Evolutionary conservation across 345 rosid species (phyloP), one percentile per base, ranked within the genome.

Genomic region (Eucalyptus curtisii): DNA sequence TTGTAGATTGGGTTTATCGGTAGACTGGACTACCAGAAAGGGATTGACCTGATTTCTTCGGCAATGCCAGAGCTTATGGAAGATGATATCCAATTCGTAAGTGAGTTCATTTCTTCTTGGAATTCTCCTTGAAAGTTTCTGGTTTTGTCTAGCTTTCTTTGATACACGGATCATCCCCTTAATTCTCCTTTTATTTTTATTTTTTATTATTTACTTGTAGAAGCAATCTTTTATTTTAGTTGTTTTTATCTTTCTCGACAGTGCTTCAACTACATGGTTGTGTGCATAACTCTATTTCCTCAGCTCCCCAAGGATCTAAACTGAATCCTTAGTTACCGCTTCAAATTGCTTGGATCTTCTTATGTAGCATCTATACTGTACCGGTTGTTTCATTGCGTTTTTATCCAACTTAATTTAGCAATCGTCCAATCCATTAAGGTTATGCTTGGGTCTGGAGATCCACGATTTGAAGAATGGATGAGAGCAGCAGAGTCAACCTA

Each of bases 371-470:
- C 9, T 40, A 6, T 40, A 20, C 47, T 6, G 30, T 76, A 20
- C 47, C 3, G 2, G 47, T 22, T 40, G 84, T 76, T 37, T 40
- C 47, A 37, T 40, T 76, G 84, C 47, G 0, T 20, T 40, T 76
- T 22, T 76, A 20, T 76, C 84, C 47, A 76, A 76, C 47, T 40
- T 44, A 76, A 20, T 76, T 76, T 76, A 40, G 84, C 47, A 11
- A 22, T 40, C 1, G 15, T 76, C 84, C 47, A 11, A 76, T 40
- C 47, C 24, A 11, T 76, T 88, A 92, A 97, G 99, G 98, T 97
- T 86, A 97, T 97, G 98, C 98, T 97, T 86, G 99, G 99, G 24
- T 96, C 99, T 55, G 99, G 99, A 85, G 95, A 95, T 85, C 93
- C 93, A 22, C 94, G 90, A 88, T 97, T 80, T 90, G 99, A 97